Percentiles rank a stretch among this genome's conserved stretches.
phyloP scores from a whole-genome alignment of 805 yeast genomes.

The Debaryomyces tyrocola region DNA sequence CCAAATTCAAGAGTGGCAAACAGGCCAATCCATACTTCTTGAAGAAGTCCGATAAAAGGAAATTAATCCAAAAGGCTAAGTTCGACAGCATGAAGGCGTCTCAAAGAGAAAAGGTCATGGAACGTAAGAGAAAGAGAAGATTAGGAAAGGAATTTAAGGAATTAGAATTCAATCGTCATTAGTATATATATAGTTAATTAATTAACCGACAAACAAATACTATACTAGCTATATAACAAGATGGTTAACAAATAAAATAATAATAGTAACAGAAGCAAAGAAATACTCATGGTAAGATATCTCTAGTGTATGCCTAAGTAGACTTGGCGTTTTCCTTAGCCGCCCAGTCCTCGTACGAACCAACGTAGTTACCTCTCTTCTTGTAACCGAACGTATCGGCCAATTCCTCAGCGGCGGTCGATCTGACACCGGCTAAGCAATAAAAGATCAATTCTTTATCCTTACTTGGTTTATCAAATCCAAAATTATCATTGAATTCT shows the following conservation, averaged over 20 bases:
- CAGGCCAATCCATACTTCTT: slow-evolving; percentile 55
- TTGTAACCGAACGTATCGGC: slow-evolving; percentile 88
- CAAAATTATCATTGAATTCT: slow-evolving; percentile 79
- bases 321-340: slow-evolving; percentile 28
- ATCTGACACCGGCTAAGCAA: slow-evolving; percentile 91
- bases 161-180: slow-evolving; percentile 32
- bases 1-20: slow-evolving; percentile 48
- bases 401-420: slow-evolving; percentile 85
- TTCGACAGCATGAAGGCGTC: slow-evolving; percentile 69
- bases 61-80: slow-evolving; percentile 73
- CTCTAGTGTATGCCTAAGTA: not conserved
- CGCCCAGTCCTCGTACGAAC: slow-evolving; percentile 87
- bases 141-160: slow-evolving; percentile 75
- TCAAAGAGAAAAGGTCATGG: slow-evolving; percentile 80
- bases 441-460: slow-evolving; percentile 81
- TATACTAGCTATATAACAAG: not conserved
- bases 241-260: not conserved
- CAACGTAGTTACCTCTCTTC: slow-evolving; percentile 80
- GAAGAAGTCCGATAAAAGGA: slow-evolving; percentile 69
- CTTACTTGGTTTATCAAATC: slow-evolving; percentile 72
- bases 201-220: not conserved
- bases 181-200: slow-evolving; percentile 1
- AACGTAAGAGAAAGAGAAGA: slow-evolving; percentile 83
- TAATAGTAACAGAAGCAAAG: not conserved
- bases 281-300: not conserved